Base-by-base conservation (phyloP, 2,329 filamentous ascomycete species). In the Phyllosticta paracitricarpa region DNA sequence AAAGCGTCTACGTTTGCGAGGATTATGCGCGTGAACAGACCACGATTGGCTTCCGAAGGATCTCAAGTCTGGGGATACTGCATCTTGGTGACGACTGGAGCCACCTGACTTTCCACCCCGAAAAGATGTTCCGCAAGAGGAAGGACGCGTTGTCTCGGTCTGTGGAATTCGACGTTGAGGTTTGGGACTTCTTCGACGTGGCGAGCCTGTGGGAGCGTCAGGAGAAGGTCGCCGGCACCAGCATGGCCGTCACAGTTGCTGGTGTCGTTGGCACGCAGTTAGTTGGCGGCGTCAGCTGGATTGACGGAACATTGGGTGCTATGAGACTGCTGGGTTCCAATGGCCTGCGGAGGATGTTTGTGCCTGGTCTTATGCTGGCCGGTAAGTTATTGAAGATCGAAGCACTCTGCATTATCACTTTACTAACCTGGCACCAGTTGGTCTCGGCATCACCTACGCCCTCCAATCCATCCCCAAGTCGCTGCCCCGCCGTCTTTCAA, bases 151-250 rank as follows among this genome's bases (percentile, higher is more conserved):
- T 96, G 51, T 91, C 90, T 5, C 85, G 91, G 65, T 87, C 96
- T 70, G 86, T 97, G 17, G 86, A 97, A 63, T 86, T 96, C 22
- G 85, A 94, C 59, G 89, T 94, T 3, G 92, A 99, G 70, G 68
- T 96, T 0, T 89, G 82, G 82, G 94, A 99, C 76, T 97, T 99
- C 79, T 89, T 99, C 68, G 94, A 99, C 73, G 81, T 91, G 73
- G 82, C 85, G 19, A 89, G 85, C 10, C 77, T 97, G 5, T 82
- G 96, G 78, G 91, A 97, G 70, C 83, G 86, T 59, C 93, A 97
- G 72, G 94, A 99, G 75, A 99, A 97, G 80, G 82, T 95, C 61
- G 92, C 93, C 5, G 91, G 93, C 51, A 95, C 92, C 2, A 89
- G 94, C 65, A 92, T 99, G 88, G 94, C 93, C 5, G 81, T 99